Evolutionary conservation across 2,329 filamentous ascomycete species (phyloP), one percentile per base, ranked within the genome.

Genomic region (Fusarium drepaniforme): DNA sequence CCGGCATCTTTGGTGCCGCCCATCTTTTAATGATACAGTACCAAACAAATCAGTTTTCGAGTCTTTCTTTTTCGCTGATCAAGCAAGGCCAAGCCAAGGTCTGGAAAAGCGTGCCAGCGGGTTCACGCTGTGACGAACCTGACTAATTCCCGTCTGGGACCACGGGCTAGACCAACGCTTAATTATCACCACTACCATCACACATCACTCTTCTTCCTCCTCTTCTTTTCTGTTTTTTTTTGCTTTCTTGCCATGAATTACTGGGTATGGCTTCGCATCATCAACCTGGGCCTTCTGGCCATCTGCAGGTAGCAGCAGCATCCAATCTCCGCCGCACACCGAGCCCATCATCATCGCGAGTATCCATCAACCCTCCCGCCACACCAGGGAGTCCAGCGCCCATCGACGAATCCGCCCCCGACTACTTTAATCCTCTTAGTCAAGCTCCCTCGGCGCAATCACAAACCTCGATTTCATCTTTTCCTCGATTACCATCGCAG

Each of bases 381-480:
- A 68, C 68, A 16, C 75, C 77, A 6, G 67, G 42, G 28, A 78
- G 73, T 30, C 76, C 76, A 18, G 66, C 61, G 6, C 75, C 78
- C 40, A 8, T 72, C 56, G 73, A 74, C 61, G 78, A 80, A 18
- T 68, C 75, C 30, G 73, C 68, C 40, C 49, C 67, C 33, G 78
- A 77, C 12, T 80, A 80, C 58, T 80, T 80, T 16, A 75, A 78
- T 42, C 62, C 77, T 28, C 62, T 78, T 44, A 74, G 66, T 33
- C 68, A 68, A n/a, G 69, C 66, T 18, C 72, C 76, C 18, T 78
- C 75, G 23, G 64, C 69, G 11, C 77, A 72, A n/a, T 79, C 78
- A 3, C 76, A 78, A n/a, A 42, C 75, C 21, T 78, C 75, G 0
- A 5, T 70, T 23, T 59, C 75, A 2, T 61, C 71, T 2, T 69